Evolutionary conservation across 78 protist genomes (phyloP), one percentile per base, ranked within the genome.

Genomic region (Pigoraptor vietnamica): DNA sequence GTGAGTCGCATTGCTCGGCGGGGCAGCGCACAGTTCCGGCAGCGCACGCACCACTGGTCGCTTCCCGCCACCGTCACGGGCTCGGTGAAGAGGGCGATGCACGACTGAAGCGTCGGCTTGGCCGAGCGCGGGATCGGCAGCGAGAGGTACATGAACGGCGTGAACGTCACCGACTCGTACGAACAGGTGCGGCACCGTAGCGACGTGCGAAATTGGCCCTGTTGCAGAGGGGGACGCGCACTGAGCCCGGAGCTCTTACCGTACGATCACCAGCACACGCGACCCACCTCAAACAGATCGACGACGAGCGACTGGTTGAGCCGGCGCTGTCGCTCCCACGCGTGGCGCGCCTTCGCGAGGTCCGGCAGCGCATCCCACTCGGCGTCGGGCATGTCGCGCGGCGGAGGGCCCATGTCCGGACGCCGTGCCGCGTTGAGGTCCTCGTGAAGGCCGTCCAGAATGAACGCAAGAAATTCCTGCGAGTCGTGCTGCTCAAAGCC

Each of bases 391-490:
- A 95, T 55, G 86, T 97, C 99, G 36, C 96, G 99, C 24, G 97
- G 97, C 91, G 79, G 94, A 29, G 98, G 95, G 37, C 96, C 97
- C 1, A 86, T 14, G 25, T 9, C 56, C 90, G 55, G 56, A 83
- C 35, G 35, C 88, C 84, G 34, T 79, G 21, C 32, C 14, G 84
- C 32, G 14, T 97, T 97, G 48, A 97, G 91, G 90, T 97, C 98
- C 40, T 97, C 98, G 91, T 97, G 98, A 21, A 97, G 92, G 35
- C 97, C 98, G 91, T 97, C 99, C 35, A 97, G 84, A 24, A 97
- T 55, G 48, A 94, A 94, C 0, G 96, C 81, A 25, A 96, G 40
- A 0, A 97, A 40, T 55, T 97, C 99, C 56, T 97, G 98, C 39
- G 96, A 89, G 88, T 97, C 99, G 40, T 97, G 99, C 92, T 97